These are phyloP conservation scores for Salix brachista DNA, from an alignment of 345 rosid species.

Conservation along the genomic window DNA sequence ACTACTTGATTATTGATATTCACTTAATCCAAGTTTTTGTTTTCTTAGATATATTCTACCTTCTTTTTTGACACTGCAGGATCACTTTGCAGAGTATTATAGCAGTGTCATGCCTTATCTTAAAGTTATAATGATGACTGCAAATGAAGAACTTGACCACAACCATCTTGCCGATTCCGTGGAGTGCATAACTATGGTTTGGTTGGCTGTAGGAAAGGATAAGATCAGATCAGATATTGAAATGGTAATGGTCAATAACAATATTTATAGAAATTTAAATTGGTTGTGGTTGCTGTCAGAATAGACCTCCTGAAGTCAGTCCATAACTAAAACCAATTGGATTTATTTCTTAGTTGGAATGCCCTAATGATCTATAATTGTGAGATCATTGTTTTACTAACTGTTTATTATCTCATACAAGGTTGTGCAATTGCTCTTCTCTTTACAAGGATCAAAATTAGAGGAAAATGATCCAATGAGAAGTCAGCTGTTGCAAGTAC, in stretches of 20 bases:
- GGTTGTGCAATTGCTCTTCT: slow-evolving; percentile 3
- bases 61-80: not conserved
- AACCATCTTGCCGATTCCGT: not conserved
- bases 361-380: not conserved
- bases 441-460: not conserved
- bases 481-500: slow-evolving; percentile 7
- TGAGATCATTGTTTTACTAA: not conserved
- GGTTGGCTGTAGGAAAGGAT: slow-evolving; percentile 15
- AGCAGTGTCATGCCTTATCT: slow-evolving; percentile 30
- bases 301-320: not conserved
- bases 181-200: slow-evolving; percentile 1
- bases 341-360: not conserved
- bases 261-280: not conserved
- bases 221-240: not conserved
- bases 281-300: not conserved
- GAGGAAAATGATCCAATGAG: slow-evolving; percentile 6
- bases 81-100: slow-evolving; percentile 24
- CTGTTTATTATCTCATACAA: not conserved
- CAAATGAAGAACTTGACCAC: slow-evolving; percentile 1
- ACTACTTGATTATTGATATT: not conserved
- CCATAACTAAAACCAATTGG: not conserved
- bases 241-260: slow-evolving; percentile 4
- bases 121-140: slow-evolving; percentile 25
- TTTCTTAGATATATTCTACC: not conserved
- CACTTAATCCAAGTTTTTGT: not conserved